Percentiles rank a stretch among this genome's conserved stretches.
These are phyloP conservation scores for Nasturtium officinale DNA, from an alignment of 345 rosid genomes.

Conservation along the genomic window DNA sequence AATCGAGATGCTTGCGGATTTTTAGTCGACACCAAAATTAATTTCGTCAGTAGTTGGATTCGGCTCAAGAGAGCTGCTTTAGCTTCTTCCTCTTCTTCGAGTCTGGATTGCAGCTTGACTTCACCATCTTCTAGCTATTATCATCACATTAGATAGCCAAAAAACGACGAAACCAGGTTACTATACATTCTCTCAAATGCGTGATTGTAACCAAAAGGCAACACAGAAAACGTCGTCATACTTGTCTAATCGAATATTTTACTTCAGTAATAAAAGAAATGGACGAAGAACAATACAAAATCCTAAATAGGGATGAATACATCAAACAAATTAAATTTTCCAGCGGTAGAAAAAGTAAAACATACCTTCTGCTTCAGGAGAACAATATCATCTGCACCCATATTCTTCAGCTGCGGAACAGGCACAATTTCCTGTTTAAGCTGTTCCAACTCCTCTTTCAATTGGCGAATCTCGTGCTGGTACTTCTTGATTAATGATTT, in stretches of 20 bases:
- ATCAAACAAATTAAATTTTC: slow-evolving; percentile 12
- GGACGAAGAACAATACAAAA: slow-evolving; percentile 8
- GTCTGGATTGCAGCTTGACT: slow-evolving; percentile 86
- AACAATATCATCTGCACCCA: slow-evolving; percentile 75
- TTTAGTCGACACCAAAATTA: slow-evolving; percentile 94
- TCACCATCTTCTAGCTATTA: slow-evolving; percentile 97
- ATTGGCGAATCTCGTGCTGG: slow-evolving; percentile 85
- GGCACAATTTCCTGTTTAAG: slow-evolving; percentile 79
- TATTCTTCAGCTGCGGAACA: slow-evolving; percentile 67
- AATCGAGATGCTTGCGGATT: slow-evolving; percentile 72
- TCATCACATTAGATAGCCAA: slow-evolving; percentile 44
- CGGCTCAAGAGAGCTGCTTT: slow-evolving; percentile 94
- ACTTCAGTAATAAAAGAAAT: neutral
- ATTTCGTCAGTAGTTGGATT: slow-evolving; percentile 89
- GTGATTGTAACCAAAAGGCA: slow-evolving; percentile 17
- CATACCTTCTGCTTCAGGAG: slow-evolving; percentile 89
- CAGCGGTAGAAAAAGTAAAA: slow-evolving; percentile 17
- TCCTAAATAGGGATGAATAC: neutral
- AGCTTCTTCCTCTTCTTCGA: slow-evolving; percentile 99
- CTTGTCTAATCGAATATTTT: slow-evolving; percentile 1
- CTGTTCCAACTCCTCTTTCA: slow-evolving; percentile 94
- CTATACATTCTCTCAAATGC: slow-evolving; percentile 24
- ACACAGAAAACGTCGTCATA: slow-evolving; percentile 5
- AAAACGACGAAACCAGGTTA: slow-evolving; percentile 30
- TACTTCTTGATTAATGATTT: slow-evolving; percentile 97